phyloP scores from a whole-genome alignment of 129 eudicot species.

The Ambrosia artemisiifolia region DNA sequence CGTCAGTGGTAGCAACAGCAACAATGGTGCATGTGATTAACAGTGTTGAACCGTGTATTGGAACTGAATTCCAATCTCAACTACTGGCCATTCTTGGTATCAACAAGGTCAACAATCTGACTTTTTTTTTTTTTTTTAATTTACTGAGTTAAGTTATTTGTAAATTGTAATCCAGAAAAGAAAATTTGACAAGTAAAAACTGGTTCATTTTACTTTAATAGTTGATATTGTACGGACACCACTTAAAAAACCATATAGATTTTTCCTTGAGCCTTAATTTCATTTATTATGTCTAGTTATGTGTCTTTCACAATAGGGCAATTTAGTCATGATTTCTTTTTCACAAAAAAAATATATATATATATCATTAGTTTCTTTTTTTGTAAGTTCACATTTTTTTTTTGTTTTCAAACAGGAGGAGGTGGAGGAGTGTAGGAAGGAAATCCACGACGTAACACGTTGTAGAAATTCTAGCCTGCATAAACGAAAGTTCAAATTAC shows the following conservation, averaged over 20 bases:
- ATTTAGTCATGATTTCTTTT: too few species aligned
- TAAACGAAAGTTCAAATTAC: conserved; percentile 53
- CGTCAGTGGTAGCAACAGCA: conserved; percentile 80
- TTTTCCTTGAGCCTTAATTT: too few species aligned
- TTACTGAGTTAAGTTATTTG: too few species aligned
- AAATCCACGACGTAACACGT: conserved; percentile 46
- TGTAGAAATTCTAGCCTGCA: conserved; percentile 26
- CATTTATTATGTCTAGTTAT: too few species aligned
- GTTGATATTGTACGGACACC: too few species aligned
- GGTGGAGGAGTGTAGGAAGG: conserved; percentile 54
- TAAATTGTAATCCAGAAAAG: too few species aligned
- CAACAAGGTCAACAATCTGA: conserved; percentile 44
- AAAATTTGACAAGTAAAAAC: conserved; percentile 9
- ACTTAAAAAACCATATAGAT: too few species aligned
- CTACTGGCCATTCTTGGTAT: conserved; percentile 61
- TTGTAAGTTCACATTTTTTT: neutral
- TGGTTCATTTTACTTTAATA: conserved; percentile 14
- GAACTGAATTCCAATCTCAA: conserved; percentile 52
- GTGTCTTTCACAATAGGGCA: too few species aligned
- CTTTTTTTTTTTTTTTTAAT: neutral
- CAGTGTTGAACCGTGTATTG: conserved; percentile 54
- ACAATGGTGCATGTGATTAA: conserved; percentile 75
- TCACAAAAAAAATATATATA: too few species aligned
- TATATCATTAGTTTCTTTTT: too few species aligned
- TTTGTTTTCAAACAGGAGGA: conserved; percentile 43